Conservation (phyloP, 352 stramenopile species). For the Globisporangium barbulae region DNA sequence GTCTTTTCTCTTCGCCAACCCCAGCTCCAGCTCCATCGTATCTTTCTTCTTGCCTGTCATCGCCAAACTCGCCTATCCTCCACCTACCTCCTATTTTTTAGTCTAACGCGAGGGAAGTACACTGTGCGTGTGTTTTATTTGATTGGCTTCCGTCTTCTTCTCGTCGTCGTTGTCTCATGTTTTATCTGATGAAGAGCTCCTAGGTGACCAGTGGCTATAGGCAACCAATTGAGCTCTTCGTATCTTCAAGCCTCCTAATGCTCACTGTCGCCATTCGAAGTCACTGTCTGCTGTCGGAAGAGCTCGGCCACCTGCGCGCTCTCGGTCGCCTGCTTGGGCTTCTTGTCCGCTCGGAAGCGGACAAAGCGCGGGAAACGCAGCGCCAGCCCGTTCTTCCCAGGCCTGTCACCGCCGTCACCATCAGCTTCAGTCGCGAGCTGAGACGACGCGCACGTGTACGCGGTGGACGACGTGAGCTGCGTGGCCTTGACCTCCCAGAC, state of each 20-base stretch:
- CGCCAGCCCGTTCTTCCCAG: constrained; percentile 85
- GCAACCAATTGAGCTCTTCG: neutral
- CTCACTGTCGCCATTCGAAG: constrained; percentile 9
- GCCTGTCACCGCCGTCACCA: neutral
- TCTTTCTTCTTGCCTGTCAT: neutral
- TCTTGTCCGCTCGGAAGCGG: constrained; percentile 95
- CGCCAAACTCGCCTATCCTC: neutral
- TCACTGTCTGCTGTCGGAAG: constrained; percentile 46
- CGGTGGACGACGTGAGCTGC: constrained; percentile 95
- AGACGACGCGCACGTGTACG: constrained; percentile 91
- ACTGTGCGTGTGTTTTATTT: constrained; percentile 6
- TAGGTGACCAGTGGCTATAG: neutral
- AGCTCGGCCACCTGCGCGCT: constrained; percentile 90
- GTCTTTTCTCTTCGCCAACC: neutral
- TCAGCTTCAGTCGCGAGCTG: constrained; percentile 3
- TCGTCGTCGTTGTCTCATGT: neutral
- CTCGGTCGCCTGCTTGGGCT: constrained; percentile 92
- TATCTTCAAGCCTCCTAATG: neutral
- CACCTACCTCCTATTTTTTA: constrained; percentile 9
- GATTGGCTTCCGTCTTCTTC: neutral
- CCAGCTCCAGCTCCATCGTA: neutral
- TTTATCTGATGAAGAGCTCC: too few relatives aligned
- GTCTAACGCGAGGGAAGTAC: constrained; percentile 11
- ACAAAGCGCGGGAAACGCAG: constrained; percentile 99
- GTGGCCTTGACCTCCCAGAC: constrained; percentile 99